Evolutionary conservation across 2,329 filamentous ascomycete genomes (phyloP), one percentile per base, ranked within the genome.

Genomic region (Malbranchea cinnamomea): DNA sequence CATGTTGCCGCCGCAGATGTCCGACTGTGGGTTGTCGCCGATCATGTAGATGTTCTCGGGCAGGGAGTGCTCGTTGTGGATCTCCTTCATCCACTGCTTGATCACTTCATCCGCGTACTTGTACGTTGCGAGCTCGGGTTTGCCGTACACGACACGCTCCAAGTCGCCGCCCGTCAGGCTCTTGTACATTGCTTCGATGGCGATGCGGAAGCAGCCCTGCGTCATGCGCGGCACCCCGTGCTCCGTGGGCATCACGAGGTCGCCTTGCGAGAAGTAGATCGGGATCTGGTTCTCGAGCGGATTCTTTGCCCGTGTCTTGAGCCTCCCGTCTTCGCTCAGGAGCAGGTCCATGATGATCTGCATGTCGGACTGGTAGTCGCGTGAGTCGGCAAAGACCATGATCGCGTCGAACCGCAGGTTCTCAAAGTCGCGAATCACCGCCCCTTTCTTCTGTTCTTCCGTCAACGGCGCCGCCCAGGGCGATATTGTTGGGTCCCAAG

Each of bases 1-100:
- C 67, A 75, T 78, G 65, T 83, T 83, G 37, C 77, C 78, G 38
- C 78, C 78, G 39, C 78, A 65, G 45, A 81, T 80, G 49, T 81
- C 76, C 15, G 72, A 78, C 15, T 72, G 71, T 5, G 75, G 76
- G 60, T 80, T 81, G 55, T 81, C 76, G 40, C 76, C 76, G 32
- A 81, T 61, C 76, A 81, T 81, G 65, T 81, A 81, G 51, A 80
- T 63, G 56, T 79, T 77, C 50, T 69, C 52, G 3, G 75, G 74
- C 23, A 80, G 59, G 36, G 57, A 63, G 61, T 78, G 72, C 53
- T 81, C 76, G 47, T 71, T 71, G 62, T 83, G 77, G 40, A 83
- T 70, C 44, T 71, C 62, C 42, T 77, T 75, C 76, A 82, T 82
- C 77, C 77, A 83, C 30, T 65, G 67, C 18, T 68, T 63, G 38